phyloP scores from a whole-genome alignment of 2,329 filamentous ascomycete species.

The Fusarium odoratissimum region DNA sequence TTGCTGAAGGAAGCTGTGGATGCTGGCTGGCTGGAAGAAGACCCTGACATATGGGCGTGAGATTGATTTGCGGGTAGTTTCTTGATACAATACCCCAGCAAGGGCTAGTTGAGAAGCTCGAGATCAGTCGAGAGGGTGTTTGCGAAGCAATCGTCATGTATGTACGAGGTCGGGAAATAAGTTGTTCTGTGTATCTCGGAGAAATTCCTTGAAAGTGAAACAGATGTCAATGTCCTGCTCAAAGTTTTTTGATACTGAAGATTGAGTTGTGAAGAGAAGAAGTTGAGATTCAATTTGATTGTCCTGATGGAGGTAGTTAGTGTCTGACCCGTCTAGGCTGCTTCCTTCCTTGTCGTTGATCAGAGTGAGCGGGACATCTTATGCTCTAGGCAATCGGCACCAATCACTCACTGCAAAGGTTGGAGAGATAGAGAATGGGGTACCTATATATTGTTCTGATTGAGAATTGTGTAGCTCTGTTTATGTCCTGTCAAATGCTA shows the following conservation, averaged over 20 bases:
- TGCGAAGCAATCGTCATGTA: not conserved
- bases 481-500: not conserved
- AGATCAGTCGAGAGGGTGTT: not conserved
- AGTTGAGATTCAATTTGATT: not conserved
- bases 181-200: conserved; percentile 9
- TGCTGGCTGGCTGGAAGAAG: not conserved
- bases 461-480: not conserved
- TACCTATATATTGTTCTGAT: no score
- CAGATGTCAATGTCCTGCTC: not conserved
- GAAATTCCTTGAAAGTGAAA: not conserved
- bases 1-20: no score
- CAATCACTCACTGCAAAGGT: not conserved
- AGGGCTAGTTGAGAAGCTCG: not conserved
- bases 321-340: not conserved
- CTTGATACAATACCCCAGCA: not conserved
- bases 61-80: not conserved
- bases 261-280: not conserved
- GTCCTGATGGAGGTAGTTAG: not conserved
- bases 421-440: not conserved
- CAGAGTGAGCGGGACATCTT: not conserved
- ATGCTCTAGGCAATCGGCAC: not conserved
- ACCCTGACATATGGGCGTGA: not conserved
- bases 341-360: conserved; percentile 1
- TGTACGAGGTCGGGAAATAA: conserved; percentile 33
- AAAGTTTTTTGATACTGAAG: not conserved